Base-by-base conservation (phyloP, 1,284 basidiomycete species). In the Rhodotorula sp. region DNA sequence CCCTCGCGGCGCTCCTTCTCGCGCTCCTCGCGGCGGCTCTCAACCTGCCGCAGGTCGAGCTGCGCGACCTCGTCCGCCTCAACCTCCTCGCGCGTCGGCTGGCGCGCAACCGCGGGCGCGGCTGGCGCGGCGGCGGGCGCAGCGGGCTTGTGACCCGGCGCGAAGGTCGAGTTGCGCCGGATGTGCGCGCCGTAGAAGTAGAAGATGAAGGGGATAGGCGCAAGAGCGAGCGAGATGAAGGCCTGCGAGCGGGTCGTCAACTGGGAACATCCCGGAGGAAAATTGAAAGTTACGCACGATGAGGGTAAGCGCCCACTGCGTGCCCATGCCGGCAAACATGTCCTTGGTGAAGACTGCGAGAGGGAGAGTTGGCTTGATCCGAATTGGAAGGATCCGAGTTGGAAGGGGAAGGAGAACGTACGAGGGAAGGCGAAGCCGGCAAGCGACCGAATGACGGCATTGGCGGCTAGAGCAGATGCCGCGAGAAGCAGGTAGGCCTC, bases 401-500 rank as follows among this genome's bases (percentile, higher is more conserved):
- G 5, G 50, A n/a, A 37, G 25, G 3, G 60, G 13, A 3, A 13
- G 22, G 34, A 37, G 15, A 7, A 44, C 48, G 37, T n/a, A 63
- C 37, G 61, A 41, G 64, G 64, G 64, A 57, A 65, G n/a, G 64
- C 70, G 50, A 67, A 67, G 41, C 69, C 65, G 64, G 88, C 85
- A 5, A 86, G 80, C 5, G 87, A 88, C 54, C 90, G 86, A 51
- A 89, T 79, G 37, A 92, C 86, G 37, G 90, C 87, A 34, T 88
- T 89, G 46, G 89, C 86, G 0, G 90, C 89, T 46, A 90, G 84
- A 6, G 88, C 88, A 67, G 86, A 87, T 0, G 89, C 89, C 69
- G 87, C 88, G 76, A 87, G 87, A 39, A 88, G 55, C 10, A 74
- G 74, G 69, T 79, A 80, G 4, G 72, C 62, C 46, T 80, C 77